Base-by-base conservation (phyloP, 345 rosid genomes). In the Crucihimalaya himalaica region DNA sequence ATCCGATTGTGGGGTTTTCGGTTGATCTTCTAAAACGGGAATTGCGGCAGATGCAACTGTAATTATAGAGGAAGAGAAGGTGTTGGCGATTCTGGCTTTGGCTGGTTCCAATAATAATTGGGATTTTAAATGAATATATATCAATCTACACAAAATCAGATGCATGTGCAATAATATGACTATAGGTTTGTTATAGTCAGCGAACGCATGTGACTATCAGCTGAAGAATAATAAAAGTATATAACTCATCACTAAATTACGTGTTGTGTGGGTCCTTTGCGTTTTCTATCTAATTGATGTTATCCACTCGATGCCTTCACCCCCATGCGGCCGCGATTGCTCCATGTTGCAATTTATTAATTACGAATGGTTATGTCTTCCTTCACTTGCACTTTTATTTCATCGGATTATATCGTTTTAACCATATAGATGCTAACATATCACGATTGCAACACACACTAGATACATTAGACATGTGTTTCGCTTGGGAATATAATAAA, bases 141-240 rank as follows among this genome's bases (percentile, higher is more conserved):
- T 14, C 45, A 0, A 14, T 25, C 15, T 21, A 43, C 10, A 35
- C 13, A 35, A 68, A 54, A 69, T 63, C 79, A 76, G 40, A 51
- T 4, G 59, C 79, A 76, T 76, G 79, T 69, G 79, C 79, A 63
- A 59, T 48, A 39, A 18, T 46, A n/a, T 68, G 68, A 68, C 63
- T 68, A 66, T 34, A 47, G 34, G 43, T 37, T 66, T 35, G 43
- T 56, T 51, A 60, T 51, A 68, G 74, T 68, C 79, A 68, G 61
- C 27, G 39, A 46, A n/a, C 58, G 62, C 75, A 71, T 71, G 75
- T 71, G 75, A 37, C 60, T 50, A 31, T 69, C 65, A 45, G 16
- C 55, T 70, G 74, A 70, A 57, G 57, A 19, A 14, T 53, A 27
- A 14, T 1, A n/a, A n/a, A n/a, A n/a, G n/a, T n/a, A n/a, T n/a